Evolutionary conservation across 768 basidiomycete species (phyloP).

Genomic region (Leccinum rimulosum): DNA sequence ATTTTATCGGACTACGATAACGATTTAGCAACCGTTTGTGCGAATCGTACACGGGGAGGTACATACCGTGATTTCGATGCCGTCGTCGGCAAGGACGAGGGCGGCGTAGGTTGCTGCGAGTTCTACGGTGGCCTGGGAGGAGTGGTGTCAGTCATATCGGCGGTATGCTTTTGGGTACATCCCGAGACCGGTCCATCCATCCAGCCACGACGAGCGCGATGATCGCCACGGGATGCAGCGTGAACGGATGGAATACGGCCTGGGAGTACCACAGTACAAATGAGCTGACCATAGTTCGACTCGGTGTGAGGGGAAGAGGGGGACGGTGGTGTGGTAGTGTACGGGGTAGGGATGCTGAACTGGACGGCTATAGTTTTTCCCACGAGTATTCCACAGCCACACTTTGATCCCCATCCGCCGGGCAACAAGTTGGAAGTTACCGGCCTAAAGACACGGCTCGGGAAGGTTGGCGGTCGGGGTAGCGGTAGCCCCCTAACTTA

Average conservation of each 20-base stretch:
- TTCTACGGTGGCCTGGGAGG: constrained; percentile 56
- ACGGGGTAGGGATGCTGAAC: no score
- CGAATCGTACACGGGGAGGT: neutral
- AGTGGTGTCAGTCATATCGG: constrained; percentile 7
- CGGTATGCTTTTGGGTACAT: constrained; percentile 6
- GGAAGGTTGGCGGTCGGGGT: no score
- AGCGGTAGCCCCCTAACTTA: no score
- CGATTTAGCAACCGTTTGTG: neutral
- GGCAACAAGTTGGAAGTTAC: no score
- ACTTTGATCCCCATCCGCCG: no score
- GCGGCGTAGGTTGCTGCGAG: constrained; percentile 96
- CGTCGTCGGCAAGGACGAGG: constrained; percentile 91
- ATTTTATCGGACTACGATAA: constrained; percentile 88
- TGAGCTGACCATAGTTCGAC: constrained; percentile 27
- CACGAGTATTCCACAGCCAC: no score
- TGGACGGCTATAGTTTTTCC: no score
- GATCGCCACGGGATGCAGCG: neutral
- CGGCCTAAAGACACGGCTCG: no score
- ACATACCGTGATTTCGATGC: constrained; percentile 94
- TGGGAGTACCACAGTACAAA: neutral
- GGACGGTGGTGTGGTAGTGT: constrained; percentile 1
- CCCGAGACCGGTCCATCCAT: constrained; percentile 11
- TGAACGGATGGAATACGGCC: neutral
- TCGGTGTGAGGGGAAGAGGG: constrained; percentile 1
- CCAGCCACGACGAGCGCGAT: constrained; percentile 14